Percentiles rank a stretch among this genome's conserved stretches.
phyloP scores from a whole-genome alignment of 1,284 basidiomycete species.

The Cutaneotrichosporon curvatum region DNA sequence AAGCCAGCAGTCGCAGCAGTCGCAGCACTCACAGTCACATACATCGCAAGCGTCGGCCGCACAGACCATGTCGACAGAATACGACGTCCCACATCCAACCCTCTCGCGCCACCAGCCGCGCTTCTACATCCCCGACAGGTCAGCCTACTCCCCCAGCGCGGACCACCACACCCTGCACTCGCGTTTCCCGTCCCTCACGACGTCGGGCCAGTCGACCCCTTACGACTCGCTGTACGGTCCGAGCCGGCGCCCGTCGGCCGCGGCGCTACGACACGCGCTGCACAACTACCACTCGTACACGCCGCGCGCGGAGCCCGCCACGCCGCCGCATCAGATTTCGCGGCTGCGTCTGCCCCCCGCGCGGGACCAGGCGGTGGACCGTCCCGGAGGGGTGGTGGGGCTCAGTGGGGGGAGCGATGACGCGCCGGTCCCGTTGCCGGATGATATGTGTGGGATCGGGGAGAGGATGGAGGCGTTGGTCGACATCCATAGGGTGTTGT shows the following conservation, averaged over 20 bases:
- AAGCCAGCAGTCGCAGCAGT: too few species aligned
- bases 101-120: constrained; percentile 19
- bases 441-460: constrained; percentile 7
- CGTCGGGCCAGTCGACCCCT: constrained; percentile 10
- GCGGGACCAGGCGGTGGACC: too few species aligned
- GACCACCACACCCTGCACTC: constrained; percentile 6
- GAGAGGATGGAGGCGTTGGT: constrained; percentile 34
- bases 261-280: constrained; percentile 17
- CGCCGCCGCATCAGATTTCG: constrained; percentile 4
- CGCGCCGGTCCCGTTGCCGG: too few species aligned
- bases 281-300: constrained; percentile 15
- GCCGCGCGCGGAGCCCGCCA: neutral
- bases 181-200: constrained; percentile 7
- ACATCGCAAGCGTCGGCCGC: too few species aligned
- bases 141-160: constrained; percentile 5
- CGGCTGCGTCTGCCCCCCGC: too few species aligned
- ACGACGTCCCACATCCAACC: constrained; percentile 18
- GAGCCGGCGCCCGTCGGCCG: constrained; percentile 13
- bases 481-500: constrained; percentile 40
- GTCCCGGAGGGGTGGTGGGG: neutral
- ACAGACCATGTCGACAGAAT: constrained; percentile 3
- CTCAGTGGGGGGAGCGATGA: too few species aligned
- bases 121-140: constrained; percentile 22
- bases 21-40: too few species aligned
- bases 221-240: constrained; percentile 12